Evolutionary conservation across 2,329 filamentous ascomycete genomes (phyloP).

Genomic region (Zelopaecilomyces penicillatus): DNA sequence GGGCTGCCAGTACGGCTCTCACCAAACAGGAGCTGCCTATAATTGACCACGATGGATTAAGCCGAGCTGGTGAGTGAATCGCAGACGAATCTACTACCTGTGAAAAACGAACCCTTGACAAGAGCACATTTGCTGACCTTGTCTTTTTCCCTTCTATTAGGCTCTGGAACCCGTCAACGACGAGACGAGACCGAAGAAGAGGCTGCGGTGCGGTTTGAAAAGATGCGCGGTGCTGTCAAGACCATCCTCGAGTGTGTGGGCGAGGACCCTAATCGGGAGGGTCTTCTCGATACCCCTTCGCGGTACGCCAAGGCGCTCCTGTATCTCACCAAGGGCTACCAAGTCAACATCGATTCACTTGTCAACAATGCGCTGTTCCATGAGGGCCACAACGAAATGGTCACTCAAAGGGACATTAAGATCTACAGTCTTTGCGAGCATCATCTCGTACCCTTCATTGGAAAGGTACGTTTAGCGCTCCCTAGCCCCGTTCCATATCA

Average conservation of each 20-base stretch:
- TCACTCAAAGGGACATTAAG: slow-evolving; percentile 97
- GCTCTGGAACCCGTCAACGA: slow-evolving; percentile 55
- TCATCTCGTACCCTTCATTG: slow-evolving; percentile 91
- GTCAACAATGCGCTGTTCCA: slow-evolving; percentile 93
- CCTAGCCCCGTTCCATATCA: neutral
- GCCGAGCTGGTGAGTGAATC: slow-evolving; percentile 42
- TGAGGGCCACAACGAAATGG: slow-evolving; percentile 93
- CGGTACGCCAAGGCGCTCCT: slow-evolving; percentile 94
- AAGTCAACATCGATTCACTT: slow-evolving; percentile 85
- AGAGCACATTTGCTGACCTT: neutral
- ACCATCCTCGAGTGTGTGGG: slow-evolving; percentile 62
- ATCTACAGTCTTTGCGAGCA: slow-evolving; percentile 94
- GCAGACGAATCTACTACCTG: neutral
- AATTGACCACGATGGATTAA: slow-evolving; percentile 55
- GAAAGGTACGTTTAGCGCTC: slow-evolving; percentile 55
- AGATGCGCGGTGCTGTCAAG: slow-evolving; percentile 53
- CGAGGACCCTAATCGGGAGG: slow-evolving; percentile 58
- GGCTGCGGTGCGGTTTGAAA: slow-evolving; percentile 43
- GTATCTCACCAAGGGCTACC: slow-evolving; percentile 93
- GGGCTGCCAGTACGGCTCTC: neutral
- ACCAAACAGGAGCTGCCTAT: slow-evolving; percentile 40
- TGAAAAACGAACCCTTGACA: neutral
- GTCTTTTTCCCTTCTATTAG: slow-evolving; percentile 15
- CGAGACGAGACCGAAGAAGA: slow-evolving; percentile 43
- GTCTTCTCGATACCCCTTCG: slow-evolving; percentile 61